Conservation (phyloP, 208 protist species). For the Acanthamoeba royreba region DNA sequence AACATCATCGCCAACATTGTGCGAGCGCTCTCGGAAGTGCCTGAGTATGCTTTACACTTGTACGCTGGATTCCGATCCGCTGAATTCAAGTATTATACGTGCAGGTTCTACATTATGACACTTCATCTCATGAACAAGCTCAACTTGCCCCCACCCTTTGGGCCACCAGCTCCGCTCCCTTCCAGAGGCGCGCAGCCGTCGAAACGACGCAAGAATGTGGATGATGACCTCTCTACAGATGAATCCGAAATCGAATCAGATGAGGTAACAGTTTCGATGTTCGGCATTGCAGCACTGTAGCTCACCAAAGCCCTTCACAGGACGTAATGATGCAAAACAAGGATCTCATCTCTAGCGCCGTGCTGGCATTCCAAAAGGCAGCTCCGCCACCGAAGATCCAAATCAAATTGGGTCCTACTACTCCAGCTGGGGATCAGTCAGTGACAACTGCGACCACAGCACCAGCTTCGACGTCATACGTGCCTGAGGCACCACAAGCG, state of each 20-base stretch:
- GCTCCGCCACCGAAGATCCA: not conserved
- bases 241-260: not conserved
- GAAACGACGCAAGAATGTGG: not conserved
- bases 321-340: not conserved
- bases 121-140: conserved; percentile 45
- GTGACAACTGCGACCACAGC: not conserved
- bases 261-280: not conserved
- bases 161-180: no score
- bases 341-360: not conserved
- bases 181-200: not conserved
- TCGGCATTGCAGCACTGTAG: no score
- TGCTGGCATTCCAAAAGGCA: not conserved
- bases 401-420: not conserved
- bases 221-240: not conserved
- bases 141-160: not conserved
- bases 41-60: no score
- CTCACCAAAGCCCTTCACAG: no score
- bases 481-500: not conserved
- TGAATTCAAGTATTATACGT: not conserved
- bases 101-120: not conserved
- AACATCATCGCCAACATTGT: not conserved
- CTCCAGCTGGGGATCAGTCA: not conserved
- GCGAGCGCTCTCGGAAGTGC: not conserved
- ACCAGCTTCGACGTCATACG: not conserved
- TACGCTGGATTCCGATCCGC: no score